Base-by-base conservation (phyloP, 345 rosid species). In the Litchi chinensis region DNA sequence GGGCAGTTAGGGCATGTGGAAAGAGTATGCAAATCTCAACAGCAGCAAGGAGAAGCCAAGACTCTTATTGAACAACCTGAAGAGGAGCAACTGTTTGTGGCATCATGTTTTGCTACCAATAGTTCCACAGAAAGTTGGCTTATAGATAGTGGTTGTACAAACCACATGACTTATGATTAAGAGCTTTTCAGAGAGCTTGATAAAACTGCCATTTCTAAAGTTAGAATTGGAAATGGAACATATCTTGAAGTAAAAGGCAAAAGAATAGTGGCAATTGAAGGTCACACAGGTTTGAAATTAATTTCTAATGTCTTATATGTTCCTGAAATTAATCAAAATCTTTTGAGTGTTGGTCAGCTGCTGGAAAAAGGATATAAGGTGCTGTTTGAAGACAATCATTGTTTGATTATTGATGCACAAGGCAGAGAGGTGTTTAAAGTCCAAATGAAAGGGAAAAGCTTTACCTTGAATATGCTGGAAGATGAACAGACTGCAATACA, bases 21-120 rank as follows among this genome's bases (percentile, higher is more conserved):
- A 11, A 64, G 56, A 10, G 22, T 65, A 6, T 76, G 73, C 62
- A 76, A 64, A 11, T 24, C 76, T 9, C 64, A 77, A 65, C 46
- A 77, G 12, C 41, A 66, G 15, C 11, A 56, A 71, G 15, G 41
- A 26, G 56, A 77, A 39, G 41, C 80, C 24, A 77, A 77, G 9
- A 10, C 56, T 71, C 9, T 21, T 32, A 18, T 0, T 4, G n/a
- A 79, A 3, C 59, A 73, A 79, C 26, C 22, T 66, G 9, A 75
- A 19, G 60, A 75, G 37, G 65, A 75, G 8, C 13, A 75, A 8
- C 7, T 80, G 0, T 75, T 69, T 67, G 40, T 28, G n/a, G 65
- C 22, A 16, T 22, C 43, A 1, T 78, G 12, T 10, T 37, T 37
- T 52, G 46, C 52, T 12, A 37, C 46, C n/a, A 63, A 6, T 10